Conservation (phyloP, 306 rosid species). For the Vigna reflexopilosa region DNA sequence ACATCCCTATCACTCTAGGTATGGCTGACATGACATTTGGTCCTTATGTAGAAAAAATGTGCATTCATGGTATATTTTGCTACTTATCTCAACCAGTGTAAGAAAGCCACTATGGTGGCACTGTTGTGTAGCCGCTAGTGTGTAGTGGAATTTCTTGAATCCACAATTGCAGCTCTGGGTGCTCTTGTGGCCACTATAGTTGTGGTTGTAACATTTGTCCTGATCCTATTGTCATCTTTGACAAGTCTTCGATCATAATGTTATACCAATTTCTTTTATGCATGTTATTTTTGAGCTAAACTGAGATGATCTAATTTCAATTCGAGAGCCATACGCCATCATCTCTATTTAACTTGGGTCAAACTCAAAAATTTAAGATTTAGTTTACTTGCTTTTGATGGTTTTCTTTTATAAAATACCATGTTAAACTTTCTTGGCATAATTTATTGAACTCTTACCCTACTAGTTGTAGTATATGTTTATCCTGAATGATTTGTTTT, state of each 20-base stretch:
- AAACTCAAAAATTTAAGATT: slow-evolving; percentile 32
- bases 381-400: slow-evolving; percentile 4
- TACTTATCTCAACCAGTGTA: not conserved
- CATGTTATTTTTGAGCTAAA: slow-evolving; percentile 25
- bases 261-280: no score
- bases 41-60: slow-evolving; percentile 18
- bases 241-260: no score
- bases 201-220: no score
- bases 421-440: slow-evolving; percentile 33
- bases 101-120: no score
- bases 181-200: no score
- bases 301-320: not conserved
- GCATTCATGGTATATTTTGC: slow-evolving; percentile 1
- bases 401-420: slow-evolving; percentile 26
- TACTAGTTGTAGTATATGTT: not conserved
- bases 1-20: not conserved
- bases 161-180: no score
- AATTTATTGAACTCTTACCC: not conserved
- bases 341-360: not conserved
- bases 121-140: no score
- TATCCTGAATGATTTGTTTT: slow-evolving; percentile 15
- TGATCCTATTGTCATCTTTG: no score
- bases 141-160: no score
- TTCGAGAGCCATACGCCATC: not conserved
- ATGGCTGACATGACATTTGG: not conserved